Evolutionary conservation across 116 monocot species (phyloP).

Genomic region (Trichopus zeylanicus): DNA sequence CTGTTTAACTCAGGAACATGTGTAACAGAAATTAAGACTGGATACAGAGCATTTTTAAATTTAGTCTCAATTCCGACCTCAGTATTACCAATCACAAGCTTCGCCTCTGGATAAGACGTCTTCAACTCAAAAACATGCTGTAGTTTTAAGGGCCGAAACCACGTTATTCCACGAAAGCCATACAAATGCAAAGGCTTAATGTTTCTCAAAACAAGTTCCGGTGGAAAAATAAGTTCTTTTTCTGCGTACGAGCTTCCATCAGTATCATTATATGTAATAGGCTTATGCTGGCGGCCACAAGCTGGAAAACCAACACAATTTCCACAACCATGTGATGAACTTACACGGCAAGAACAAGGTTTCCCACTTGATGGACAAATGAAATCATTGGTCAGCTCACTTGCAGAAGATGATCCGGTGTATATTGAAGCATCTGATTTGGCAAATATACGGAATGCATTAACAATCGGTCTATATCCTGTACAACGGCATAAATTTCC

Average conservation of each 20-base stretch:
- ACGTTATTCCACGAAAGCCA: slow-evolving; percentile 74
- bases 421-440: slow-evolving; percentile 80
- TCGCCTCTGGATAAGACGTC: slow-evolving; percentile 59
- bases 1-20: slow-evolving; percentile 79
- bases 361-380: slow-evolving; percentile 79
- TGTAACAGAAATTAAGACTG: slow-evolving; percentile 50
- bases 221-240: slow-evolving; percentile 92
- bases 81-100: slow-evolving; percentile 85
- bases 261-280: slow-evolving; percentile 49
- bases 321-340: slow-evolving; percentile 9
- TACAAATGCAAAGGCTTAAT: slow-evolving; percentile 47
- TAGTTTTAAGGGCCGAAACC: slow-evolving; percentile 77
- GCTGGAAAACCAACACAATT: slow-evolving; percentile 4
- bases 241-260: slow-evolving; percentile 71
- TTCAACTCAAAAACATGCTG: slow-evolving; percentile 64
- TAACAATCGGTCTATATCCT: slow-evolving; percentile 91
- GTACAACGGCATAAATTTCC: slow-evolving; percentile 99
- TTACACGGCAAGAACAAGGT: slow-evolving; percentile 75
- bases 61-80: slow-evolving; percentile 95
- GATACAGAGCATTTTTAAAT: slow-evolving; percentile 79
- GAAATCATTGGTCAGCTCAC: slow-evolving; percentile 16
- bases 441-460: slow-evolving; percentile 90
- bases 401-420: slow-evolving; percentile 28
- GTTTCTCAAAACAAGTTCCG: slow-evolving; percentile 72
- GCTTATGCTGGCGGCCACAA: slow-evolving; percentile 13